These are phyloP conservation scores for Plasmopara viticola DNA, from an alignment of 352 stramenopile genomes.

Conservation along the genomic window DNA sequence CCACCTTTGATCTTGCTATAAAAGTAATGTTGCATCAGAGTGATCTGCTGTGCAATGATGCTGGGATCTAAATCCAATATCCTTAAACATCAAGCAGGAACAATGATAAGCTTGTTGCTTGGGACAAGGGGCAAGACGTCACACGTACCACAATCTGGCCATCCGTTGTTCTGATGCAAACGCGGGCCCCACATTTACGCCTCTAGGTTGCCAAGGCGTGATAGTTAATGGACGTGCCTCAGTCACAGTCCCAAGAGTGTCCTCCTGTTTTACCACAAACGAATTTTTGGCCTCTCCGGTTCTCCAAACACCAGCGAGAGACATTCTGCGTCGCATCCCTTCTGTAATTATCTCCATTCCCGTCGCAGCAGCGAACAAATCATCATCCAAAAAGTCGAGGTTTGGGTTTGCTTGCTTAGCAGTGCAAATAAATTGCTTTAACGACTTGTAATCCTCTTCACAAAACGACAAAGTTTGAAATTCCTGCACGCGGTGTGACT, in stretches of 20 bases:
- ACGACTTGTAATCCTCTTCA: slow-evolving; percentile 61
- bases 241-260: slow-evolving; percentile 22
- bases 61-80: slow-evolving; percentile 73
- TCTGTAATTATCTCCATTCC: slow-evolving; percentile 78
- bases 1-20: slow-evolving; percentile 85
- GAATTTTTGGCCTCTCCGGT: slow-evolving; percentile 48
- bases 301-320: slow-evolving; percentile 66
- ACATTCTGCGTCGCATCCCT: slow-evolving; percentile 63
- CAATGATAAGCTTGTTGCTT: not conserved
- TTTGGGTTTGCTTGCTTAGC: slow-evolving; percentile 55
- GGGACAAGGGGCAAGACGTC: slow-evolving; percentile 4
- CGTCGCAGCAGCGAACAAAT: slow-evolving; percentile 54
- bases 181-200: slow-evolving; percentile 30
- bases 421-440: slow-evolving; percentile 64
- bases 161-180: slow-evolving; percentile 24
- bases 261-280: slow-evolving; percentile 51
- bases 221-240: slow-evolving; percentile 35
- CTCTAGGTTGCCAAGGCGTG: slow-evolving; percentile 49
- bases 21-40: slow-evolving; percentile 80
- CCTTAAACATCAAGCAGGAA: slow-evolving; percentile 21
- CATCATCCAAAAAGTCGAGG: slow-evolving; percentile 67
- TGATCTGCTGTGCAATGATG: slow-evolving; percentile 80
- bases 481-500: slow-evolving; percentile 46
- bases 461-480: slow-evolving; percentile 56
- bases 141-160: slow-evolving; percentile 61